Evolutionary conservation across 495 filamentous ascomycete species (phyloP).

Genomic region (Lepraria neglecta): DNA sequence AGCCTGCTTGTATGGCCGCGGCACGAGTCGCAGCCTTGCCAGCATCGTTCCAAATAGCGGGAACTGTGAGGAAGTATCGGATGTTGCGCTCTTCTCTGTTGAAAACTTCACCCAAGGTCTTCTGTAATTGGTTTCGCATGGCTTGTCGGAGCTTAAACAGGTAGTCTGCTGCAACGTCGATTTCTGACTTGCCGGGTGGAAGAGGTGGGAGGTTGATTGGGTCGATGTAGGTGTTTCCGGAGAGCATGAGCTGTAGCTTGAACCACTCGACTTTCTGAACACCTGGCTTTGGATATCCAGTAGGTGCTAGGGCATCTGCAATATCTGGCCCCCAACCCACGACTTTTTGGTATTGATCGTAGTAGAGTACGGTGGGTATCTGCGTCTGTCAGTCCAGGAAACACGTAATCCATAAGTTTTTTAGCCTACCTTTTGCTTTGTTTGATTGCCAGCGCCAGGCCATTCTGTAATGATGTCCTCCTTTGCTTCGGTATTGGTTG

Average conservation of each 20-base stretch:
- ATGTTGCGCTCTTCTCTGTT: constrained; percentile 75
- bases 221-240: constrained; percentile 75
- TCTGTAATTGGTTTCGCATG: constrained; percentile 68
- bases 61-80: constrained; percentile 68
- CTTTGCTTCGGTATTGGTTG: constrained; percentile 67
- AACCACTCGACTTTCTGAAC: constrained; percentile 84
- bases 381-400: constrained; percentile 28
- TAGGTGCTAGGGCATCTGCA: constrained; percentile 69
- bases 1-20: constrained; percentile 71
- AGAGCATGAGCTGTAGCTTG: constrained; percentile 75
- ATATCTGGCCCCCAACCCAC: constrained; percentile 79
- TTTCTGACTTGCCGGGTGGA: constrained; percentile 71
- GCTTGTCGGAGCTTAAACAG: constrained; percentile 73
- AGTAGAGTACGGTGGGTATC: constrained; percentile 78
- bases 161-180: constrained; percentile 74
- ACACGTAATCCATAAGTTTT: not conserved
- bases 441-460: constrained; percentile 70
- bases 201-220: constrained; percentile 74
- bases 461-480: constrained; percentile 78
- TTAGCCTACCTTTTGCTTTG: constrained; percentile 61
- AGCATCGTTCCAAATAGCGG: constrained; percentile 77
- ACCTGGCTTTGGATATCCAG: constrained; percentile 70
- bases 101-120: constrained; percentile 70
- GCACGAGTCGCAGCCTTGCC: constrained; percentile 72
- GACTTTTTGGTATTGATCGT: constrained; percentile 76